Evolutionary conservation across 2,329 filamentous ascomycete genomes (phyloP).

Genomic region (Diaporthe destruens): DNA sequence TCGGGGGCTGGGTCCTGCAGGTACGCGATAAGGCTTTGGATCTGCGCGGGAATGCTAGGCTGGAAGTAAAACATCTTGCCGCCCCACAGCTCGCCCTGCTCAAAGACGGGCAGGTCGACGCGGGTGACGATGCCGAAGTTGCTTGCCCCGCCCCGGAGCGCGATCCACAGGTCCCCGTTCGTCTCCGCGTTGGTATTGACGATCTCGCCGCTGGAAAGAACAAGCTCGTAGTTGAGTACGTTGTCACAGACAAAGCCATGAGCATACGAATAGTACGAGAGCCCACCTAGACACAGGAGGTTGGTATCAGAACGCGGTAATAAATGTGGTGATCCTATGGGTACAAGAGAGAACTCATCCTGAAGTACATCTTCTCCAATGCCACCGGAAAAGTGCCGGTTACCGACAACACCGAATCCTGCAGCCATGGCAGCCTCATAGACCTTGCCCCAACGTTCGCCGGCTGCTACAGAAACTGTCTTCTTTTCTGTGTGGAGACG

Average conservation of each 20-base stretch:
- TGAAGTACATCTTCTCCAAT: conserved; percentile 46
- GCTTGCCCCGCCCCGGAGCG: conserved; percentile 58
- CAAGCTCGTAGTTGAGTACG: conserved; percentile 55
- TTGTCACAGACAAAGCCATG: conserved; percentile 57
- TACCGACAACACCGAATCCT: conserved; percentile 51
- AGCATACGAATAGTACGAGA: conserved; percentile 53
- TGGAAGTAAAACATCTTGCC: conserved; percentile 45
- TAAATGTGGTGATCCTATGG: no score
- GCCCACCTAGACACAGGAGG: conserved; percentile 49
- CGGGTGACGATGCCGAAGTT: conserved; percentile 54
- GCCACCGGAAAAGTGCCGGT: conserved; percentile 45
- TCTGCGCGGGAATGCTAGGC: conserved; percentile 43
- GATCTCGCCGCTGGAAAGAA: conserved; percentile 55
- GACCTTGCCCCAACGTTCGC: conserved; percentile 53
- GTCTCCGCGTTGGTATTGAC: conserved; percentile 52
- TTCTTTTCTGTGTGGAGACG: no score
- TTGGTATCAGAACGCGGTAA: no score
- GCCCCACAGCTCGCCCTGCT: conserved; percentile 41
- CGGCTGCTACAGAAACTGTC: conserved; percentile 50
- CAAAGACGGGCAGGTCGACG: conserved; percentile 40
- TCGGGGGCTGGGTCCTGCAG: conserved; percentile 40
- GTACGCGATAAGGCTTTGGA: conserved; percentile 43
- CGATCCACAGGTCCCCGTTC: conserved; percentile 56
- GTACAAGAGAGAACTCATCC: no score
- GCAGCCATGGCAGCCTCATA: conserved; percentile 50